Conservation (phyloP, 1,284 basidiomycete genomes). For the Ceratobasidium sp. region DNA sequence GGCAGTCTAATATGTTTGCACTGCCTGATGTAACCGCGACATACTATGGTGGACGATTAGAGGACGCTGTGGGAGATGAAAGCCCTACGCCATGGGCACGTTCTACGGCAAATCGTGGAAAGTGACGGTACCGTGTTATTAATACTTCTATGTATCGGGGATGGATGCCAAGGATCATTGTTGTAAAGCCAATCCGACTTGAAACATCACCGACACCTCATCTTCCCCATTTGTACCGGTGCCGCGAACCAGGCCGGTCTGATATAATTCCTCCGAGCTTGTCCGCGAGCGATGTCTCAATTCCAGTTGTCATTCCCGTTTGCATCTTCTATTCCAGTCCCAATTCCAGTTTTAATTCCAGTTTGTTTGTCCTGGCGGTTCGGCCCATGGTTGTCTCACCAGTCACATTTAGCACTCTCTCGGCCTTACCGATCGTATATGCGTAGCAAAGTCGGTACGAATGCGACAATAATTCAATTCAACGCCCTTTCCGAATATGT, state of each 20-base stretch:
- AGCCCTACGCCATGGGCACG: conserved; percentile 34
- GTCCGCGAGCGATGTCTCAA: conserved; percentile 17
- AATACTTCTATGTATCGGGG: neutral
- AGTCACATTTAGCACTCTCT: too few relatives aligned
- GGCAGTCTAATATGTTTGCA: conserved; percentile 34
- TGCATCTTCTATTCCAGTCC: conserved; percentile 23
- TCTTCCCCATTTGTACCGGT: conserved; percentile 28
- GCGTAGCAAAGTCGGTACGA: neutral
- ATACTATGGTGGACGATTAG: conserved; percentile 27
- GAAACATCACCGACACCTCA: neutral
- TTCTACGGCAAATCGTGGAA: conserved; percentile 14
- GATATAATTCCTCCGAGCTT: neutral
- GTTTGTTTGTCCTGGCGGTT: neutral
- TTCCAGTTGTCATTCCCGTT: neutral
- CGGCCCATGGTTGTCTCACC: neutral
- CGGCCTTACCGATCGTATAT: neutral
- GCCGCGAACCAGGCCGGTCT: neutral
- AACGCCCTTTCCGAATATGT: neutral
- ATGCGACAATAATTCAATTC: conserved; percentile 3
- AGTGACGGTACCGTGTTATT: conserved; percentile 17
- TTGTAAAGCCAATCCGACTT: neutral
- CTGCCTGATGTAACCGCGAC: conserved; percentile 32
- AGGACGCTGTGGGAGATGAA: conserved; percentile 31
- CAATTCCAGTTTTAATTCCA: conserved; percentile 25
- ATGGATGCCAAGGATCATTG: neutral